Base-by-base conservation (phyloP, 805 yeast species). In the Kuraishia piskuri region DNA sequence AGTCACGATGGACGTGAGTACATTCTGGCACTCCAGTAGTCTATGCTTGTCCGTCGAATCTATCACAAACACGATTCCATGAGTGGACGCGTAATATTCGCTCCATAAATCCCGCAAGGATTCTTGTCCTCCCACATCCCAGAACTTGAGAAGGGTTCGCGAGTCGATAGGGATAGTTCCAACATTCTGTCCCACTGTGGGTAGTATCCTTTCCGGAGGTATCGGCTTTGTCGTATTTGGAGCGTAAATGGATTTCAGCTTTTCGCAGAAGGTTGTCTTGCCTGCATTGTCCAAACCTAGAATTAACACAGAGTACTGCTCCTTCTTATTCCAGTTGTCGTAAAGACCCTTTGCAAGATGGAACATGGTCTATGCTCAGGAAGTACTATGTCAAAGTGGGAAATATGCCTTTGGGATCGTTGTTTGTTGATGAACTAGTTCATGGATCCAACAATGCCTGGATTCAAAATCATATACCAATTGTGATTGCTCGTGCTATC, bases 101-200 rank as follows among this genome's bases (percentile, higher is more conserved):
- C 85, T 77, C 99, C 99, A 92, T 76, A 94, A 76, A 25, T 81
- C 72, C 50, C 98, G 75, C 49, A 92, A 73, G n/a, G 86, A 75
- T 63, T 84, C 85, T 68, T 92, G 99, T 12, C 99, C 99, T 10
- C 98, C 98, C 46, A 92, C 83, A 67, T 92, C 99, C 98, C 98
- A 92, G 62, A 94, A 81, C 63, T 90, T 91, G 53, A 94, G 72
- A 51, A 74, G 71, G 54, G 77, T 71, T 53, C 73, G 74, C 6
- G 60, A 59, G 46, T 63, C 62, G n/a, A 66, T 62, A 14, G 69
- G 61, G n/a, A 78, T 70, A 9, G 72, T 70, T 0, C 79, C 79
- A 4, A 78, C 88, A 65, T 94, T 94, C 66, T 94, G 99, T 2
- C 99, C 99, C 49, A 92, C 95, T 0, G 99, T 92, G 1, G 99